Percentiles rank a stretch among this genome's conserved stretches.
These are phyloP conservation scores for Penicillium sp. DNA, from an alignment of 2,329 filamentous ascomycete genomes.

Conservation along the genomic window DNA sequence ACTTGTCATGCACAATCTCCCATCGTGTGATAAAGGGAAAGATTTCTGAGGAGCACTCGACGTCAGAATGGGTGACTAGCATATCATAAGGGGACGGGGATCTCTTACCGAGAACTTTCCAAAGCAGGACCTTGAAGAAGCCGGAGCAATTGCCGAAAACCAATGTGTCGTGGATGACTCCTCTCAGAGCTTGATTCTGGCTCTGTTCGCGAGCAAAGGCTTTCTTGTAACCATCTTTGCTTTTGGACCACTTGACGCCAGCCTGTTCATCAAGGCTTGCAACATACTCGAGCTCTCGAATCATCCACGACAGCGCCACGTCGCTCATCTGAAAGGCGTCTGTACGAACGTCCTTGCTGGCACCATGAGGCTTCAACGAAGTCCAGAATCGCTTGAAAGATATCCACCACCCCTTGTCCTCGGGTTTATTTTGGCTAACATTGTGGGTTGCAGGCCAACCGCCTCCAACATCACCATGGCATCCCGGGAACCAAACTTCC, in stretches of 20 bases:
- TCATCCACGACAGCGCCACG: background rate
- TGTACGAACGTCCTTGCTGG: background rate
- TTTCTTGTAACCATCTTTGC: background rate
- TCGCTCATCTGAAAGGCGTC: background rate
- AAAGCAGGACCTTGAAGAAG: background rate
- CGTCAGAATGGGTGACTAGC: background rate
- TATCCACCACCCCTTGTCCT: background rate
- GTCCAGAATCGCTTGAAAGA: background rate
- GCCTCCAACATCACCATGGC: background rate
- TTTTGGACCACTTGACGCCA: background rate
- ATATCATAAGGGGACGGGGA: background rate
- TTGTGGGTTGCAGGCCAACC: background rate
- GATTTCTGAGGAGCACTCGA: background rate
- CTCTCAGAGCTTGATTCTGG: background rate
- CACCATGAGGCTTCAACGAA: background rate
- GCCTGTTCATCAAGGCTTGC: background rate
- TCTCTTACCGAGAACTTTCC: background rate
- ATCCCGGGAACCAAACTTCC: background rate
- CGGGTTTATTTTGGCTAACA: background rate
- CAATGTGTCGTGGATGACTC: background rate
- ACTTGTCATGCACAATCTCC: background rate
- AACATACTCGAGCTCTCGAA: background rate
- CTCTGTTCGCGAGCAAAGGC: background rate
- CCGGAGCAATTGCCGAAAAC: background rate
- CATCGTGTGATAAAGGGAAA: background rate